A percentile compares a stretch with the other conserved stretches of the same genome.
Evolutionary conservation across 208 protist genomes (phyloP).

Genomic region (Acanthamoeba castellanii): DNA sequence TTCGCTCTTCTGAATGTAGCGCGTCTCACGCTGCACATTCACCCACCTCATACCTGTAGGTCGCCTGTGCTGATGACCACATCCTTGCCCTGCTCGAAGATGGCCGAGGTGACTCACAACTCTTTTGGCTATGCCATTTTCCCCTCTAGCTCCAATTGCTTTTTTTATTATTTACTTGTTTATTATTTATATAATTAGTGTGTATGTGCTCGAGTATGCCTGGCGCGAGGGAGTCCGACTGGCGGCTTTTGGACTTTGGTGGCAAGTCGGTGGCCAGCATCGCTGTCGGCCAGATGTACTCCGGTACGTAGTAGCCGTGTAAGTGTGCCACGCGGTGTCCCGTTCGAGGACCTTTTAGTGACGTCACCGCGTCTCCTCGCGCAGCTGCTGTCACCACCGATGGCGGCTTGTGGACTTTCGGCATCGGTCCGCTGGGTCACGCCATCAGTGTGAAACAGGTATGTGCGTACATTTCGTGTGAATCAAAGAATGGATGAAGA

Average conservation of each 20-base stretch:
- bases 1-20: not conserved
- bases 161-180: not conserved
- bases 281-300: constrained; percentile 46
- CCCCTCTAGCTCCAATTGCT: not conserved
- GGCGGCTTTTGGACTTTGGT: not conserved
- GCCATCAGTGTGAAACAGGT: constrained; percentile 26
- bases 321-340: too few species aligned
- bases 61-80: constrained; percentile 28
- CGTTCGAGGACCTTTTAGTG: not conserved
- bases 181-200: too few species aligned
- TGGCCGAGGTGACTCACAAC: not conserved
- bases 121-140: not conserved
- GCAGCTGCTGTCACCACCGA: constrained; percentile 28
- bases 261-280: not conserved
- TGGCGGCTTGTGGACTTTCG: not conserved
- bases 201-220: not conserved
- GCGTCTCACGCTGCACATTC: not conserved
- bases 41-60: not conserved
- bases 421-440: constrained; percentile 40
- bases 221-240: not conserved
- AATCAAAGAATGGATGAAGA: not conserved
- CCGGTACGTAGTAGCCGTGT: too few species aligned
- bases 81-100: constrained; percentile 1
- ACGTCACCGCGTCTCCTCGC: not conserved
- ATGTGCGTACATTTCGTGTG: not conserved